These are phyloP conservation scores for Haematococcus sp. DNA, from an alignment of 139 green algal genomes.

Conservation along the genomic window DNA sequence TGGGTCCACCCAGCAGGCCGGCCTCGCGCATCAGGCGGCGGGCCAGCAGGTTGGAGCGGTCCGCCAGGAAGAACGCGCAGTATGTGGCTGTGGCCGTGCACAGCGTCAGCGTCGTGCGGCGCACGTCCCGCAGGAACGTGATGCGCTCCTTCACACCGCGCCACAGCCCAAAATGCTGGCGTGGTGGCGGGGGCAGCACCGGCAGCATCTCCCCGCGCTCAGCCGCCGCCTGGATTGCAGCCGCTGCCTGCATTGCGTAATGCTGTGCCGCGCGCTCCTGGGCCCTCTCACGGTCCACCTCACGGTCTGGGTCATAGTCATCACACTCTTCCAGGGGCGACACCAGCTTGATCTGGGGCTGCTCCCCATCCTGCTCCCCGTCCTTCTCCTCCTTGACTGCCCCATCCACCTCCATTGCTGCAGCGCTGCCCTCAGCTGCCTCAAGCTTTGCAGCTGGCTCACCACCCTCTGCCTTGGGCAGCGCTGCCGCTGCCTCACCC, in stretches of 20 bases:
- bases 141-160: constrained; percentile 2
- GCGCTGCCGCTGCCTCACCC: no score
- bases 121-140: constrained; percentile 6
- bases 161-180: constrained; percentile 7
- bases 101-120: constrained; percentile 7
- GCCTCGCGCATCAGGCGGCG: constrained; percentile 3
- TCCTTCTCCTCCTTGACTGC: not conserved
- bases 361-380: not conserved
- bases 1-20: not conserved
- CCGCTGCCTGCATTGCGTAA: not conserved
- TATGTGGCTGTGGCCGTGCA: constrained; percentile 1
- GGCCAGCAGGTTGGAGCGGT: not conserved
- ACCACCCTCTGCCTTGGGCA: no score
- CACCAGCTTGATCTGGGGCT: constrained; percentile 9
- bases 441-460: no score
- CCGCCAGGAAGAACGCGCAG: constrained; percentile 3
- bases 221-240: constrained; percentile 2
- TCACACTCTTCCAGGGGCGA: constrained; percentile 2
- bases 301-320: constrained; percentile 10
- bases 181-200: not conserved
- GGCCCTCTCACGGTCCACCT: not conserved
- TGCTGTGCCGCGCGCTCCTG: not conserved
- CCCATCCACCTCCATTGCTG: not conserved
- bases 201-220: not conserved
- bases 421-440: no score